Percentiles rank a stretch among this genome's conserved stretches.
phyloP scores from a whole-genome alignment of 2,329 filamentous ascomycete genomes.

The Hirsutella thompsonii region DNA sequence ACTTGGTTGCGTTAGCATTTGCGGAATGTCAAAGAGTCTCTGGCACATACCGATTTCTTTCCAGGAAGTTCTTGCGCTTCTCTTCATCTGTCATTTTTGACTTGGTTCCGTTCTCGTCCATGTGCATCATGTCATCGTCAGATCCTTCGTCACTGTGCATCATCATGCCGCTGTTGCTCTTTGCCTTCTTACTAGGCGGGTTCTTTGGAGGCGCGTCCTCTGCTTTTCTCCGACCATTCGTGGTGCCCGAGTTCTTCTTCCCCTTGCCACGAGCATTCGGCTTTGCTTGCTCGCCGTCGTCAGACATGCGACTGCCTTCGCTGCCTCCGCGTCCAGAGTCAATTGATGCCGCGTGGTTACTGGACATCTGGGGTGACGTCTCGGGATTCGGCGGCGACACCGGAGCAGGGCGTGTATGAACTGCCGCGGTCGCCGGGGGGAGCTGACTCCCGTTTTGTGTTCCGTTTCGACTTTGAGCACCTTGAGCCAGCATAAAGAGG shows the following conservation, averaged over 20 bases:
- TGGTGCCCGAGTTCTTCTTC: constrained; percentile 47
- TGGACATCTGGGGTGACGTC: constrained; percentile 37
- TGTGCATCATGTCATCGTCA: constrained; percentile 39
- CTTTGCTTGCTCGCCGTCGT: constrained; percentile 58
- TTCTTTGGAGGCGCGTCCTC: constrained; percentile 53
- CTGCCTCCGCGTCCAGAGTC: constrained; percentile 43
- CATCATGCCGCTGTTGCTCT: constrained; percentile 22
- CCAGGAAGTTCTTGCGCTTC: constrained; percentile 95
- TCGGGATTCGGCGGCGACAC: constrained; percentile 21
- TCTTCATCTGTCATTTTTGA: constrained; percentile 95
- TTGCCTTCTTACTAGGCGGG: constrained; percentile 57
- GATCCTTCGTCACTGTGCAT: constrained; percentile 27
- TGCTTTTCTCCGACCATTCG: constrained; percentile 66
- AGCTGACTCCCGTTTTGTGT: constrained; percentile 37
- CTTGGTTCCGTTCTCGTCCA: constrained; percentile 46
- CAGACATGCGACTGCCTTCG: constrained; percentile 59
- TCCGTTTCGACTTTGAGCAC: constrained; percentile 54
- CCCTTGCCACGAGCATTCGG: constrained; percentile 52
- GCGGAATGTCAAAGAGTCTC: no score
- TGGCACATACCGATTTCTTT: constrained; percentile 77
- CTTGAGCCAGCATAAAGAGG: constrained; percentile 74
- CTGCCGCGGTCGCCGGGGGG: constrained; percentile 29
- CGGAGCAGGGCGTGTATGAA: constrained; percentile 34
- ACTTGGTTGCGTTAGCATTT: constrained; percentile 31
- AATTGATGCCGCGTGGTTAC: constrained; percentile 32